Evolutionary conservation across 2,329 filamentous ascomycete genomes (phyloP).

Genomic region (Fusarium neocosmosporiellum): DNA sequence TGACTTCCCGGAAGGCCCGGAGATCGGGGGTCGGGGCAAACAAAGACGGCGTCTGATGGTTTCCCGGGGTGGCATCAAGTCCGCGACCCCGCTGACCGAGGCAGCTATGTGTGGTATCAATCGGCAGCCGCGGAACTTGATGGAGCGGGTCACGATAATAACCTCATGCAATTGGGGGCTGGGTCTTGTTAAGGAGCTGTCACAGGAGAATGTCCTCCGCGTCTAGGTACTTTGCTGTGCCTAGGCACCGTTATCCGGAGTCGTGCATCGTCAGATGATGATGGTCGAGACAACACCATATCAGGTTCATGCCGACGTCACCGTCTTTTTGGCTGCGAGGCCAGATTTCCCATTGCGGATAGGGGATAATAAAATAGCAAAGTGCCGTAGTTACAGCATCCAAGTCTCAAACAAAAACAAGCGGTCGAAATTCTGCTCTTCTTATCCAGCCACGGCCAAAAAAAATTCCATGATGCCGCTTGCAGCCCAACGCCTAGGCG

Average conservation of each 20-base stretch:
- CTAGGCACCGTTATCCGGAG: neutral
- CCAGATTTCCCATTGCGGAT: neutral
- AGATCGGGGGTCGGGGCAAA: constrained; percentile 10
- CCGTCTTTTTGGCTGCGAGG: neutral
- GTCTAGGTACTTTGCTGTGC: neutral
- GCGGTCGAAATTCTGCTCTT: neutral
- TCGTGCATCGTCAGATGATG: constrained; percentile 24
- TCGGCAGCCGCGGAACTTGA: neutral
- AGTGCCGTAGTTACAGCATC: neutral
- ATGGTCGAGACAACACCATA: constrained; percentile 37
- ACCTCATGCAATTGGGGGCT: neutral
- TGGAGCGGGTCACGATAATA: neutral
- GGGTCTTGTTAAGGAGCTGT: neutral
- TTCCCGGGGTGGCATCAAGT: constrained; percentile 6
- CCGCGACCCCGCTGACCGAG: constrained; percentile 14
- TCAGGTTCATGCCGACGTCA: constrained; percentile 21
- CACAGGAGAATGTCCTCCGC: neutral
- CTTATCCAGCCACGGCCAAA: neutral
- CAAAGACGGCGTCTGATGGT: neutral
- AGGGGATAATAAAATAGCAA: neutral
- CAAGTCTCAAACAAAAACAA: neutral
- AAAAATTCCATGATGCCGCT: neutral
- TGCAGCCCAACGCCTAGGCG: neutral
- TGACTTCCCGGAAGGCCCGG: constrained; percentile 16
- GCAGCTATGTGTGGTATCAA: neutral